Evolutionary conservation across 129 eudicot species (phyloP), one percentile per base, ranked within the genome.

Genomic region (Gnaphalium uliginosum): DNA sequence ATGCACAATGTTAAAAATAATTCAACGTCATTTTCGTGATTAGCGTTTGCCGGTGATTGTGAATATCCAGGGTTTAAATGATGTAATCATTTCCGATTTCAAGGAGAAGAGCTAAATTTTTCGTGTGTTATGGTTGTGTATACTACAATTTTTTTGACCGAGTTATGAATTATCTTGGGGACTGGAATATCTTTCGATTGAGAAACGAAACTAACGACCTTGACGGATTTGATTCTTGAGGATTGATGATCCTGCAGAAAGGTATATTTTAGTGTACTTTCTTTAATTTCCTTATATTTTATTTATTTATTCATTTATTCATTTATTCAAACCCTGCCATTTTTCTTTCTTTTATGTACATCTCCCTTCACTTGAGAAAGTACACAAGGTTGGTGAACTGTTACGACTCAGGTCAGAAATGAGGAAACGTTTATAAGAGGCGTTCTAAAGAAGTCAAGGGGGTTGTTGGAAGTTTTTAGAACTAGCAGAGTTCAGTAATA

Each of bases 51-150:
- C n/a, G n/a, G n/a, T n/a, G n/a, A n/a, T n/a, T n/a, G n/a, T n/a
- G n/a, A n/a, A n/a, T n/a, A n/a, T n/a, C n/a, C n/a, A n/a, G n/a
- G n/a, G n/a, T n/a, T n/a, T n/a, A n/a, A n/a, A n/a, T n/a, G n/a
- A n/a, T n/a, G n/a, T n/a, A n/a, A n/a, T n/a, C n/a, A n/a, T n/a
- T n/a, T n/a, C n/a, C n/a, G n/a, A n/a, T n/a, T n/a, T n/a, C n/a
- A n/a, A n/a, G n/a, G n/a, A n/a, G n/a, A n/a, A n/a, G n/a, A n/a
- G n/a, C n/a, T n/a, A n/a, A n/a, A n/a, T n/a, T n/a, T n/a, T n/a
- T n/a, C n/a, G n/a, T n/a, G n/a, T n/a, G n/a, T 86, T 41, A 91
- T 91, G 97, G 97, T 91, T 59, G 79, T 89, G 25, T 91, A 88
- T 68, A 91, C 97, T 71, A 59, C 85, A 88, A 86, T 33, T 86